Base-by-base conservation (phyloP, 768 basidiomycete genomes). In the Xerocomus potaroensis region DNA sequence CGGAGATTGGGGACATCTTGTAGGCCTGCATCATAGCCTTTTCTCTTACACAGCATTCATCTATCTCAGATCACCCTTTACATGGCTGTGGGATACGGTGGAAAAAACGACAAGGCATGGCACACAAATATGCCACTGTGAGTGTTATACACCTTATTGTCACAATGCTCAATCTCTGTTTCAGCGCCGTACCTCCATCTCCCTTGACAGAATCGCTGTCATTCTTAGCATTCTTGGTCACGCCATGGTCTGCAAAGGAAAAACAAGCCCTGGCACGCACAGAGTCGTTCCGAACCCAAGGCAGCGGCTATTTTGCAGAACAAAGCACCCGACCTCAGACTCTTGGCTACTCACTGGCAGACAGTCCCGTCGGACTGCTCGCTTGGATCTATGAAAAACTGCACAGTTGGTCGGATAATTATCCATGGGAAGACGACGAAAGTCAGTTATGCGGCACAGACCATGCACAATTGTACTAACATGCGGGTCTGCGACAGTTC, bases 341-440 rank as follows among this genome's bases (percentile, higher is more conserved):
- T 0, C 55, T 79, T 4, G 80, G 77, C 0, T 83, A 83, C 52
- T 51, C 66, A 10, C 62, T 83, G 3, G 65, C 76, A 1, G 81
- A 83, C 51, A 81, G 79, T 8, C 82, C 81, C 8, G 71, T 70
- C 6, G 81, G 77, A 1, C 50, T 78, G 18, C 66, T 79, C 10
- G 74, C 69, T 2, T 78, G 77, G 77, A 74, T 79, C 16, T 79
- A 77, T 45, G 77, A 78, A 53, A 77, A 79, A 41, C 51, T 78
- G 12, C 65, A 72, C 21, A 57, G 61, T 24, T 77, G 74, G 73
- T 72, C 73, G 0, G 80, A 81, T 52, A 50, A 57, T 1, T 81
- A 83, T 58, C 69, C 70, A 0, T 83, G 80, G 80, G 67, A 69
- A 10, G 77, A 79, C 38, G 80, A 82, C 22, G 77, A 81, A 64